Evolutionary conservation across 2,329 filamentous ascomycete genomes (phyloP).

Genomic region (Trematosphaeria pertusa): DNA sequence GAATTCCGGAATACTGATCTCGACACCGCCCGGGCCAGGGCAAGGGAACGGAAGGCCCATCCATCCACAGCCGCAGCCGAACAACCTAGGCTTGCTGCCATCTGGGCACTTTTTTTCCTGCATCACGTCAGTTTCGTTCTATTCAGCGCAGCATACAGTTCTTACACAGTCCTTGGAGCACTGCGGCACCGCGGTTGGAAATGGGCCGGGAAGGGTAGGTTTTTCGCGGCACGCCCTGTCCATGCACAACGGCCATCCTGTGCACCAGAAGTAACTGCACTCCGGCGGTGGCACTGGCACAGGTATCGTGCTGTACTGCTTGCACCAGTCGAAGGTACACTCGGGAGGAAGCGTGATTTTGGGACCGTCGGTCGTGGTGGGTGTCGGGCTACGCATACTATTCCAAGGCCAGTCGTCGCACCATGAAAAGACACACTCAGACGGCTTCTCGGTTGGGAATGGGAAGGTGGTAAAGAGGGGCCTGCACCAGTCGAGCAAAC

Average conservation of each 20-base stretch:
- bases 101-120: background rate
- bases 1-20: slow-evolving; percentile 6
- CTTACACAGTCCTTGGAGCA: background rate
- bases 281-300: slow-evolving; percentile 4
- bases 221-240: too few relatives aligned
- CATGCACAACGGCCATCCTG: background rate
- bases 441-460: slow-evolving; percentile 1
- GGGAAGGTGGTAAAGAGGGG: slow-evolving; percentile 2
- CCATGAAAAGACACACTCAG: slow-evolving; percentile 8
- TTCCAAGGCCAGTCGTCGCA: slow-evolving; percentile 10
- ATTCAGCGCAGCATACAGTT: background rate
- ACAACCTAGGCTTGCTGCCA: slow-evolving; percentile 8
- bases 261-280: background rate
- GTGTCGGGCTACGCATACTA: background rate
- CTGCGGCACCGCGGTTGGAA: background rate
- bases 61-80: slow-evolving; percentile 34
- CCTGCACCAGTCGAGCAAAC: slow-evolving; percentile 13
- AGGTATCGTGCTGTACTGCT: slow-evolving; percentile 9
- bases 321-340: slow-evolving; percentile 15
- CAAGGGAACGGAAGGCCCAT: slow-evolving; percentile 30
- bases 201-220: too few relatives aligned
- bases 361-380: slow-evolving; percentile 6
- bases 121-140: background rate
- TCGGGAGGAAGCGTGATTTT: background rate
- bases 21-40: slow-evolving; percentile 20